A percentile compares a stretch with the other conserved stretches of the same genome.
Conservation (phyloP, 208 protist genomes). For the Trypanosoma avium region DNA sequence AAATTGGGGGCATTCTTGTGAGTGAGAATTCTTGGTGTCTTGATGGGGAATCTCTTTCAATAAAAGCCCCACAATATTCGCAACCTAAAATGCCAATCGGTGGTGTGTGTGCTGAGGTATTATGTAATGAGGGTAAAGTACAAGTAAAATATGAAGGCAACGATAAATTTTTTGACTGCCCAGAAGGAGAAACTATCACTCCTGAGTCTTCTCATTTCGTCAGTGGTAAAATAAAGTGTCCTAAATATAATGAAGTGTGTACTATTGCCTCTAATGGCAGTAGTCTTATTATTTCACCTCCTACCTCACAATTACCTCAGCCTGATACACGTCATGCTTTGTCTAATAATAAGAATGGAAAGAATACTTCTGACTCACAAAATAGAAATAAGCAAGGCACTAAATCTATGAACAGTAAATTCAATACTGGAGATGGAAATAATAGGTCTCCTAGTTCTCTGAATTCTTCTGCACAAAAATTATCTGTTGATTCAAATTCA, state of each 20-base stretch:
- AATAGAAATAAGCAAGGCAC: too few relatives aligned
- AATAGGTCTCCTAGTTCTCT: too few relatives aligned
- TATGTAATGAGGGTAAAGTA: conserved; percentile 12
- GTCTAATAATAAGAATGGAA: neutral
- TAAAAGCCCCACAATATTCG: neutral
- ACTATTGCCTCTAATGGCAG: conserved; percentile 2
- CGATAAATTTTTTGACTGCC: conserved; percentile 2
- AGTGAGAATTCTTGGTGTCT: neutral
- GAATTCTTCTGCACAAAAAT: too few relatives aligned
- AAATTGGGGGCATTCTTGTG: neutral
- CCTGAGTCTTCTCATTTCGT: neutral
- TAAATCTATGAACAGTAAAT: too few relatives aligned
- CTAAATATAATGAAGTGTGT: conserved; percentile 23
- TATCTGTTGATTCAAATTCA: too few relatives aligned
- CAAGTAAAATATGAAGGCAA: conserved; percentile 1
- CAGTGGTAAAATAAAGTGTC: conserved; percentile 8
- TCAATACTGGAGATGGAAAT: too few relatives aligned
- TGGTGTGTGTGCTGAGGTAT: conserved; percentile 27
- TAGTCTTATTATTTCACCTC: neutral
- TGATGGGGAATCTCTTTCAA: neutral
- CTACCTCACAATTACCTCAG: neutral
- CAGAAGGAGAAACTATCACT: neutral
- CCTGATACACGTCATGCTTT: neutral
- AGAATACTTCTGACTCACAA: too few relatives aligned
- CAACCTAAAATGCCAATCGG: neutral